These are phyloP conservation scores for Carex arenaria DNA, from an alignment of 202 grass and related monocot genomes.

Conservation along the genomic window DNA sequence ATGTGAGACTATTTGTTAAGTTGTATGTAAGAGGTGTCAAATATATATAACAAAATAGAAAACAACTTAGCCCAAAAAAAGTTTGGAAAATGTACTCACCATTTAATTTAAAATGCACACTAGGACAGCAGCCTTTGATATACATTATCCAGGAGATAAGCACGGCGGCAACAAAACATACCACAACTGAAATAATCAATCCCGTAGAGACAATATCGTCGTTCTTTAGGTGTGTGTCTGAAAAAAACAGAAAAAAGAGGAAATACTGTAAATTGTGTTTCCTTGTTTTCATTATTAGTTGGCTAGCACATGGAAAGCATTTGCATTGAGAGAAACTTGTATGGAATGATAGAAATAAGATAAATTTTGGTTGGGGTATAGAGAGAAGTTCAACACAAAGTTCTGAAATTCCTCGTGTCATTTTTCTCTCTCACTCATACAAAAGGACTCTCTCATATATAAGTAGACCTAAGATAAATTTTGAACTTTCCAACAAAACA, in stretches of 20 bases:
- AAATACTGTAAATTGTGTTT: not conserved
- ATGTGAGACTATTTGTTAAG: not conserved
- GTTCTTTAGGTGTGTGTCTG: slow-evolving; percentile 20
- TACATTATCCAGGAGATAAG: slow-evolving; percentile 29
- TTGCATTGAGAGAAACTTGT: not conserved
- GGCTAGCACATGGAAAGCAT: not conserved
- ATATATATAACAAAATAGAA: not conserved
- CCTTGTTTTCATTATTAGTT: not conserved
- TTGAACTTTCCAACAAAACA: too few species aligned
- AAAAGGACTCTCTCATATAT: too few species aligned
- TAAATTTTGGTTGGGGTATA: too few species aligned
- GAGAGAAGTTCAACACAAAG: too few species aligned
- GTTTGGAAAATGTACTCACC: slow-evolving; percentile 33
- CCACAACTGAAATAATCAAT: slow-evolving; percentile 25
- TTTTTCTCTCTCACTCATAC: too few species aligned
- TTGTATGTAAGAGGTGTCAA: not conserved
- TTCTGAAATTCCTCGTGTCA: too few species aligned
- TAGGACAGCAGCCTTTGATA: slow-evolving; percentile 31
- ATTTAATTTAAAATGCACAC: slow-evolving; percentile 25
- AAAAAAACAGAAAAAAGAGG: not conserved
- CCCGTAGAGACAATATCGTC: slow-evolving; percentile 25
- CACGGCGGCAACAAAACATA: slow-evolving; percentile 27
- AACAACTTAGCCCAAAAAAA: not conserved
- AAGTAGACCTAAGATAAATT: too few species aligned
- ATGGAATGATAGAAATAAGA: too few species aligned